Evolutionary conservation across 2,329 filamentous ascomycete species (phyloP), one percentile per base, ranked within the genome.

Genomic region (Hypocrella siamensis): DNA sequence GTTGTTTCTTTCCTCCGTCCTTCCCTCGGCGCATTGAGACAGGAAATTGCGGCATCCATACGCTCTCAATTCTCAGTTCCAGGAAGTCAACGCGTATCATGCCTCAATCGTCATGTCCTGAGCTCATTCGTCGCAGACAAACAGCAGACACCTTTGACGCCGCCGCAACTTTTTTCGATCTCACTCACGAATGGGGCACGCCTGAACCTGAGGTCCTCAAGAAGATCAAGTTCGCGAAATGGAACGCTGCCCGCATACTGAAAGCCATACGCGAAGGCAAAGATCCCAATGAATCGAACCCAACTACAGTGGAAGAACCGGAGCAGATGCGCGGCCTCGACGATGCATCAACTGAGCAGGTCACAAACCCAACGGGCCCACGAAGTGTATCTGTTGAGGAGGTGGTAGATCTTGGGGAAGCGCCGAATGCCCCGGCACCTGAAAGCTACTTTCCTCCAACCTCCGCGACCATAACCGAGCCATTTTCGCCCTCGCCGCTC

Each of bases 191-290:
- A 46, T 98, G 88, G 85, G 78, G 75, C 5, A 57, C 70, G 0
- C 60, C 77, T 9, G 82, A 93, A 21, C 57, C 70, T 1, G 85
- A 96, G 47, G 73, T 77, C 15, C 65, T 75, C 25, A 72, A 84
- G 33, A 96, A 93, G 63, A 84, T 88, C 56, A 94, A 92, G 53
- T 98, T 83, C 51, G 85, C 88, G 26, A 98, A 96, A 55, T 98
- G 83, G 68, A 92, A 96, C 52, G 86, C 88, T 3, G 62, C 88
- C 22, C 74, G 90, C 35, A 98, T 98, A 47, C 66, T 81, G 12
- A 93, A 83, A 56, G 90, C 90, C 9, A 70, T 94, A 46, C 90
- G 86, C 47, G 81, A 86, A 26, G 85, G 85, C 33, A 78, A 82
- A 41, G 86, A 98, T 48, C 90, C 90, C 3, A 98, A 98, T 54